Evolutionary conservation across 2,329 filamentous ascomycete species (phyloP).

Genomic region (Fusarium nanum): DNA sequence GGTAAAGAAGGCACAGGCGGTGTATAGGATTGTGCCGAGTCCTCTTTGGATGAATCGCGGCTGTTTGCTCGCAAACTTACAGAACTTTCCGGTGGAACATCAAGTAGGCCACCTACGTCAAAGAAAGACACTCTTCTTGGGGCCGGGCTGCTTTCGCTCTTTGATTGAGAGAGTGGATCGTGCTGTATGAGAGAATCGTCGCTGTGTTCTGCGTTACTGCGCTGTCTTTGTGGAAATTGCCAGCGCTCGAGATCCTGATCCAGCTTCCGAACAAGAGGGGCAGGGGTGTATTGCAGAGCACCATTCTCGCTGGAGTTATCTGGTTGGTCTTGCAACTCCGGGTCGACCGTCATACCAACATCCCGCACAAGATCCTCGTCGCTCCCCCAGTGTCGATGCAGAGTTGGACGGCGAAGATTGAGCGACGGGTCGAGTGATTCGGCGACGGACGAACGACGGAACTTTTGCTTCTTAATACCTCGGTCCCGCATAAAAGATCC

Average conservation of each 20-base stretch:
- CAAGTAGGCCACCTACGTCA: conserved; percentile 82
- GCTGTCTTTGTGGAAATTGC: conserved; percentile 59
- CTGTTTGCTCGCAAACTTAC: conserved; percentile 55
- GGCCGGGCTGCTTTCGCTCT: conserved; percentile 32
- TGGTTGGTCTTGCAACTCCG: conserved; percentile 59
- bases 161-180: conserved; percentile 49
- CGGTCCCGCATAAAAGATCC: conserved; percentile 93
- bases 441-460: conserved; percentile 71
- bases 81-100: conserved; percentile 55
- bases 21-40: conserved; percentile 52
- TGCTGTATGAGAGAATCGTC: conserved; percentile 58
- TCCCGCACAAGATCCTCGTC: conserved; percentile 90
- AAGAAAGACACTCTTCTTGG: conserved; percentile 77
- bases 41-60: conserved; percentile 55
- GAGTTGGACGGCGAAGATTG: conserved; percentile 58
- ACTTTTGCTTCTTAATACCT: conserved; percentile 90
- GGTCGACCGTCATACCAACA: conserved; percentile 75
- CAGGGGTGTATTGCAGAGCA: conserved; percentile 50
- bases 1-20: conserved; percentile 58
- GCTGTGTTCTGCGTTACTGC: conserved; percentile 55
- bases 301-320: conserved; percentile 45
- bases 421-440: conserved; percentile 69
- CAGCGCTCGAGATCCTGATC: conserved; percentile 58
- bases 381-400: conserved; percentile 81
- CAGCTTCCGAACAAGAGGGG: conserved; percentile 50